phyloP scores from a whole-genome alignment of 2,329 filamentous ascomycete genomes.

The Aspergillus arachidicola region DNA sequence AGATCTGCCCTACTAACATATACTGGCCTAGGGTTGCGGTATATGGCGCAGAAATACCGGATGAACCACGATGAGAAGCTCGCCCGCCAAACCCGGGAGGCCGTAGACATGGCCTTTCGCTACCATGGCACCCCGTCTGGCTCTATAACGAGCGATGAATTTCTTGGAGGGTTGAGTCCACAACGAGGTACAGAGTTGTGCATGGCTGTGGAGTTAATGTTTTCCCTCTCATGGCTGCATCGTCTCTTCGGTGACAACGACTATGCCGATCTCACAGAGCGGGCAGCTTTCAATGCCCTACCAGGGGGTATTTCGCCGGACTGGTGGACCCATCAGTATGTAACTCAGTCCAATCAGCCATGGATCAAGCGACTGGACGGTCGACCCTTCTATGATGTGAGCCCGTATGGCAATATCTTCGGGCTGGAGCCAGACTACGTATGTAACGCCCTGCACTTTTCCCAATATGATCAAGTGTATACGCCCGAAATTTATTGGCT shows the following conservation, averaged over 20 bases:
- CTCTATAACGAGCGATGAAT: conserved; percentile 54
- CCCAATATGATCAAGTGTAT: neutral
- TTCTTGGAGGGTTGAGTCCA: conserved; percentile 49
- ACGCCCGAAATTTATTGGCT: neutral
- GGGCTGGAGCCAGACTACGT: conserved; percentile 55
- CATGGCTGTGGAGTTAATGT: conserved; percentile 56
- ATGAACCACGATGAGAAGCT: conserved; percentile 50
- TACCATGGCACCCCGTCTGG: conserved; percentile 55
- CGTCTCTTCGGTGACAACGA: conserved; percentile 49
- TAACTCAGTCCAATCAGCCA: conserved; percentile 58
- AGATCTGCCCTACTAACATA: neutral
- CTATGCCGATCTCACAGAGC: conserved; percentile 57
- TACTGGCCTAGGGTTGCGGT: conserved; percentile 37
- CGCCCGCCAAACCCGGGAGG: conserved; percentile 42
- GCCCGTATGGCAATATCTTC: conserved; percentile 50
- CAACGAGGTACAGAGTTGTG: conserved; percentile 53
- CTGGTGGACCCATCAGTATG: conserved; percentile 61
- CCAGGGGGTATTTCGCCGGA: conserved; percentile 55
- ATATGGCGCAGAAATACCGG: conserved; percentile 48
- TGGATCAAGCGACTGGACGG: conserved; percentile 46
- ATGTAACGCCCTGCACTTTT: neutral
- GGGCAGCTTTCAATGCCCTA: conserved; percentile 58
- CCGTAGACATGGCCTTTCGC: conserved; percentile 51
- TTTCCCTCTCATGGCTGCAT: conserved; percentile 56
- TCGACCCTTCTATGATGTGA: conserved; percentile 54